A percentile compares a stretch with the other conserved stretches of the same genome.
These are phyloP conservation scores for Desmodesmus armatus DNA, from an alignment of 139 green algal genomes.

Conservation along the genomic window DNA sequence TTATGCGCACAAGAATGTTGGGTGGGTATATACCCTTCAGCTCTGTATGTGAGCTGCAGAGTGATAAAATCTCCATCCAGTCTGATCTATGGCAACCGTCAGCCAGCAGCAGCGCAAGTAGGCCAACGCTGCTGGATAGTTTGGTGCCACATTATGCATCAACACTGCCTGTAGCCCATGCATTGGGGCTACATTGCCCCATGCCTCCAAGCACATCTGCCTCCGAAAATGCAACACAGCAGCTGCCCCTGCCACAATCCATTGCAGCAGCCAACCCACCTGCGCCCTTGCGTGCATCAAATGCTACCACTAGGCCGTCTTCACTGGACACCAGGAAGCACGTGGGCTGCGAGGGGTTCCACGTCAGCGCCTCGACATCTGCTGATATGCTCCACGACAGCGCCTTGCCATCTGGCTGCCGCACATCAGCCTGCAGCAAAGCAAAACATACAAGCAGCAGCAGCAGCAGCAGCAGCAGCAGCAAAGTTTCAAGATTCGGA, in stretches of 20 bases:
- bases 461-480: neutral
- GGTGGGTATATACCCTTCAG: too few relatives aligned
- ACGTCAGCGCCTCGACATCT: conserved; percentile 92
- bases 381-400: conserved; percentile 77
- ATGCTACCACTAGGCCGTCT: conserved; percentile 79
- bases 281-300: conserved; percentile 74
- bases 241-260: neutral
- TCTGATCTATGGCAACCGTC: neutral
- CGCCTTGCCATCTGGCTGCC: conserved; percentile 52
- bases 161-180: neutral
- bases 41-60: too few relatives aligned
- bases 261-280: conserved; percentile 35
- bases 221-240: neutral
- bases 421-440: conserved; percentile 68
- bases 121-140: conserved; percentile 4
- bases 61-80: too few relatives aligned
- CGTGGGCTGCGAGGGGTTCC: conserved; percentile 83
- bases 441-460: neutral
- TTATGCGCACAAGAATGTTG: too few relatives aligned
- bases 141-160: neutral
- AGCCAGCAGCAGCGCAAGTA: neutral
- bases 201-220: neutral
- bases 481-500: too few relatives aligned
- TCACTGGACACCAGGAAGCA: conserved; percentile 91
- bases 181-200: neutral